A percentile compares a stretch with the other conserved stretches of the same genome.
These are phyloP conservation scores for Aspergillus sojae DNA, from an alignment of 2,329 filamentous ascomycete genomes.

Conservation along the genomic window DNA sequence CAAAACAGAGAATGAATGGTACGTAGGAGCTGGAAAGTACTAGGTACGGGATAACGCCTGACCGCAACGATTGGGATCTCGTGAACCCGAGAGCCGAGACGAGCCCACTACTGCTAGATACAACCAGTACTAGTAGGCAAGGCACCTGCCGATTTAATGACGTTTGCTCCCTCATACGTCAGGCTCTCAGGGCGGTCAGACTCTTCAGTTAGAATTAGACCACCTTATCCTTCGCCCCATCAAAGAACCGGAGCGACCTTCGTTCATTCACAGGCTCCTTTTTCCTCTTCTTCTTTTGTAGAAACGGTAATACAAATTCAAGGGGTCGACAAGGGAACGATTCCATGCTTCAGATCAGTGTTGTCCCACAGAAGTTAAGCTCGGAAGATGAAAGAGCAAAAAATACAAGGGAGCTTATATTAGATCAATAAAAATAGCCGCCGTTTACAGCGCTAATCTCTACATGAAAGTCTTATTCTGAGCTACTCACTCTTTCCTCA, in stretches of 20 bases:
- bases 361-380: not conserved
- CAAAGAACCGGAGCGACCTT: not conserved
- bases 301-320: not conserved
- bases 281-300: not conserved
- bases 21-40: not conserved
- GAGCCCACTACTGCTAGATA: not conserved
- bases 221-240: not conserved
- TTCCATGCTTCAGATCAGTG: not conserved
- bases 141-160: not conserved
- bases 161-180: constrained; percentile 6
- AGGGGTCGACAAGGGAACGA: not conserved
- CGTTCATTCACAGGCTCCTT: not conserved
- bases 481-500: not conserved
- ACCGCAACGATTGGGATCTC: not conserved
- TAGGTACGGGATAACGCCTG: not conserved
- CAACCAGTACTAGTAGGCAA: not conserved
- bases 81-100: not conserved
- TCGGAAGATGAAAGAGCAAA: not conserved
- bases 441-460: not conserved
- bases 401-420: not conserved
- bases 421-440: not conserved
- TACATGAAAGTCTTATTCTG: not conserved
- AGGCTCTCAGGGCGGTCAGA: constrained; percentile 5
- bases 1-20: not conserved
- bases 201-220: not conserved